Base-by-base conservation (phyloP, 352 stramenopile species). In the Globisporangium okanoganense region DNA sequence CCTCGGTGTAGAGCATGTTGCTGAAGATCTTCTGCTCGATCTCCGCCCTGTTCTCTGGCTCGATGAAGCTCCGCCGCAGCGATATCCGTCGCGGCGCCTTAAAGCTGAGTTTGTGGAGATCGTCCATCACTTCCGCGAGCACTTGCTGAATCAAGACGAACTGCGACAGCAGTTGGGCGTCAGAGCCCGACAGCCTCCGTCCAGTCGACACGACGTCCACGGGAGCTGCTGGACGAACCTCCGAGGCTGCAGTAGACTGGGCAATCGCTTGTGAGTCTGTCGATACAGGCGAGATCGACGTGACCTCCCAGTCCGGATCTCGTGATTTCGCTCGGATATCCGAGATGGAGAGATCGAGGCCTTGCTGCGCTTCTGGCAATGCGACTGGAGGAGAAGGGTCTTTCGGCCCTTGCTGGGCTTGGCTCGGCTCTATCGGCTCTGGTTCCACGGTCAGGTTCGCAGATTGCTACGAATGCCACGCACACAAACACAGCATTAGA, bases 1-100 rank as follows among this genome's bases (percentile, higher is more conserved):
- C 72, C 67, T 74, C 52, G 56, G 67, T 72, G 27, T 75, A 81
- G 12, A 75, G 52, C 65, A 81, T 64, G 49, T 81, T 81, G n/a
- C 71, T 54, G 25, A 25, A 16, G 31, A 81, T 66, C 52, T 78
- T 81, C 20, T 50, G 40, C 54, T 78, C 70, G 13, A 70, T 50
- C 10, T 40, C 41, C 33, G 40, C 62, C 22, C 40, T 76, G 31
- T 44, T 29, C 5, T 33, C 0, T 49, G 5, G 6, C 16, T 64
- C 36, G 4, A n/a, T 13, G 3, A 14, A 47, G 56, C 24, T 61
- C 38, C 24, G 55, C 24, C 7, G 66, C 47, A 44, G 6, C 10
- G 49, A 67, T 33, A 62, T 58, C 3, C 68, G 58, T 5, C 49
- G 14, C 24, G 49, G 51, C 1, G 41, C 33, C 33, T 24, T 16